These are phyloP conservation scores for Nicotiana knightiana DNA, from an alignment of 257 asterid species.

Conservation along the genomic window DNA sequence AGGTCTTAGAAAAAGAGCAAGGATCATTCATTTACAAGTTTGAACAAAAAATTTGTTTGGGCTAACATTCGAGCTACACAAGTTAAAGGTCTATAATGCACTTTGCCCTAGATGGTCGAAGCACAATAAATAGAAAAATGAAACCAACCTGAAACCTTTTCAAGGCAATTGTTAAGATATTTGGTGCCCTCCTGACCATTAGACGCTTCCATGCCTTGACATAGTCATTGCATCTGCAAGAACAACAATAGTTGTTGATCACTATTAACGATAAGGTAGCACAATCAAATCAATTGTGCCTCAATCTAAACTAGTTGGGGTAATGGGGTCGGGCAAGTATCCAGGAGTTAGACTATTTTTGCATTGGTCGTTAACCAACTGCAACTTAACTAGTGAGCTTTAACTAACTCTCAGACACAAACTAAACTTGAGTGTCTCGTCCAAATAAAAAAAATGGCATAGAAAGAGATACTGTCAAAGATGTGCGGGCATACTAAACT, in stretches of 20 bases:
- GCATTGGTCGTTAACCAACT: neutral
- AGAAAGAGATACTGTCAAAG: neutral
- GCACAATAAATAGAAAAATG: neutral
- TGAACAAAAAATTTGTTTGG: neutral
- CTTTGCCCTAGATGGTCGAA: neutral
- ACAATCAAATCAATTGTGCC: neutral
- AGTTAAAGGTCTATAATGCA: neutral
- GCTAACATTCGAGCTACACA: neutral
- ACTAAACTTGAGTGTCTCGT: neutral
- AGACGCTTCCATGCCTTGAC: constrained; percentile 98
- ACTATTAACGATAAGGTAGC: neutral
- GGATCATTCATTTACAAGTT: neutral
- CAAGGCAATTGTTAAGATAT: constrained; percentile 93
- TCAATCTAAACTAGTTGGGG: neutral
- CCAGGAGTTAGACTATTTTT: neutral
- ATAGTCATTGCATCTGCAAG: constrained; percentile 90
- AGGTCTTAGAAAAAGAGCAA: neutral
- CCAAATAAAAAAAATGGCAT: neutral
- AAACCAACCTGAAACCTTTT: constrained; percentile 89
- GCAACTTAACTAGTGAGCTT: neutral
- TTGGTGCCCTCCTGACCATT: constrained; percentile 70
- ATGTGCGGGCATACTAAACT: no score
- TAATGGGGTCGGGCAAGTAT: neutral
- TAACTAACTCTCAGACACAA: neutral
- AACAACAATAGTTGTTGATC: constrained; percentile 3